Evolutionary conservation across 1,284 basidiomycete species (phyloP), one percentile per base, ranked within the genome.

Genomic region (Puccinia sorghi): DNA sequence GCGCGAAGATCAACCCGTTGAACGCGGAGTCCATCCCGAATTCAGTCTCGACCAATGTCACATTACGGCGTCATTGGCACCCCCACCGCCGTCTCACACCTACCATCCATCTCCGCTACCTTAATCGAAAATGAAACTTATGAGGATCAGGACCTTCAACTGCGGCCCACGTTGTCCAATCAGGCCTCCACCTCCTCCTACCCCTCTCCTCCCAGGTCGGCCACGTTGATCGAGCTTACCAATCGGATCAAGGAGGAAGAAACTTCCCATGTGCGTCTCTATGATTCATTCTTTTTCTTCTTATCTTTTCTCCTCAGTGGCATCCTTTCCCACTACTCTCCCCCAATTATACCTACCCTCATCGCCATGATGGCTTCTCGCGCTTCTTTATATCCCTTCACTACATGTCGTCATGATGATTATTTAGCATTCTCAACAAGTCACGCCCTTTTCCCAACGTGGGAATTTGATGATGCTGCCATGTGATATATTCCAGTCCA

Each of bases 181-280:
- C 48, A 56, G 6, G 17, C 22, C 46, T 25, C 52, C 22, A 2
- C 32, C 17, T 41, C 69, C 20, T 41, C 52, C 20, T 71, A 71
- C 41, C 37, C 52, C 41, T 54, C 69, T 25, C 69, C 69, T 17
- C 50, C 46, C 8, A 71, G 17, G 27, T 56, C 69, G 37, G 15
- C 39, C 15, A 52, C 37, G 2, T 25, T 71, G 3, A 54, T 52
- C 52, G 69, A 71, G 37, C 27, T 71, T 13, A 56, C 48, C 20
- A 54, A 71, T 43, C 3, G 37, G n/a, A 57, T 71, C 37, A 71
- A 71, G 69, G 32, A 71, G 8, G 69, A 71, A 54, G 37, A 71
- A 20, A 54, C 50, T 1, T 37, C 43, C 12, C 8, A 71, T 39
- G 69, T 71, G 37, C 52, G 69, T 32, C 2, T n/a, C 25, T n/a